Conservation (phyloP, 768 basidiomycete species). For the Mycena amicta region DNA sequence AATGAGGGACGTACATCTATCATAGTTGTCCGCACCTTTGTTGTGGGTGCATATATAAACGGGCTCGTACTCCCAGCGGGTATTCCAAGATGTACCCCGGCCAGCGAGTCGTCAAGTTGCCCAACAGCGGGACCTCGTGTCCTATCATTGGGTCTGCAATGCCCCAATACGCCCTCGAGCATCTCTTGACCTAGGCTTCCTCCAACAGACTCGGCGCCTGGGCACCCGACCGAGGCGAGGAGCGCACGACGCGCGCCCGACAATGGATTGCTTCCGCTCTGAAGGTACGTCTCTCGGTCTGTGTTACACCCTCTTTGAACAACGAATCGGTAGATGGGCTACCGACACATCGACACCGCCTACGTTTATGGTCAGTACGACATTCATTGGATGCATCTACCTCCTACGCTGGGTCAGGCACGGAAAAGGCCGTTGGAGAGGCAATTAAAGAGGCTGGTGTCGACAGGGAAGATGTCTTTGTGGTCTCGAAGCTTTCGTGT, state of each 20-base stretch:
- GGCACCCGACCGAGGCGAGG: conserved; percentile 20
- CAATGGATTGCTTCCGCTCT: conserved; percentile 34
- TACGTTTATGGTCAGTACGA: conserved; percentile 20
- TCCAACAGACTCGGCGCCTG: conserved; percentile 12
- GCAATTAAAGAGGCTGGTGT: conserved; percentile 39
- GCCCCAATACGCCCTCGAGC: not conserved
- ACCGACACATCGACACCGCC: conserved; percentile 28
- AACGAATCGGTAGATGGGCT: conserved; percentile 15
- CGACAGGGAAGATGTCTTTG: conserved; percentile 39
- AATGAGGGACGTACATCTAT: not conserved
- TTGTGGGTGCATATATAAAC: too few species aligned
- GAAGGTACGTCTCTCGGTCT: conserved; percentile 23
- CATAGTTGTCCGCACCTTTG: too few species aligned
- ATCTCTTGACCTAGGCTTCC: not conserved
- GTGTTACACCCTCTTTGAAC: not conserved
- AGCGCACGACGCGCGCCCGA: conserved; percentile 23
- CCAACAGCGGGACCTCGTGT: conserved; percentile 15
- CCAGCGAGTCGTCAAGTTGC: conserved; percentile 16
- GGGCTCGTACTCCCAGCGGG: not conserved
- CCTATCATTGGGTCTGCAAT: conserved; percentile 19
- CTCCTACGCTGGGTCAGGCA: conserved; percentile 18
- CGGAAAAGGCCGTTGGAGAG: conserved; percentile 40
- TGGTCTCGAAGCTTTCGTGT: conserved; percentile 46
- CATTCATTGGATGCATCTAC: not conserved
- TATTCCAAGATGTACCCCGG: not conserved